phyloP scores from a whole-genome alignment of 2,329 filamentous ascomycete genomes.

The Beauveria varroae region DNA sequence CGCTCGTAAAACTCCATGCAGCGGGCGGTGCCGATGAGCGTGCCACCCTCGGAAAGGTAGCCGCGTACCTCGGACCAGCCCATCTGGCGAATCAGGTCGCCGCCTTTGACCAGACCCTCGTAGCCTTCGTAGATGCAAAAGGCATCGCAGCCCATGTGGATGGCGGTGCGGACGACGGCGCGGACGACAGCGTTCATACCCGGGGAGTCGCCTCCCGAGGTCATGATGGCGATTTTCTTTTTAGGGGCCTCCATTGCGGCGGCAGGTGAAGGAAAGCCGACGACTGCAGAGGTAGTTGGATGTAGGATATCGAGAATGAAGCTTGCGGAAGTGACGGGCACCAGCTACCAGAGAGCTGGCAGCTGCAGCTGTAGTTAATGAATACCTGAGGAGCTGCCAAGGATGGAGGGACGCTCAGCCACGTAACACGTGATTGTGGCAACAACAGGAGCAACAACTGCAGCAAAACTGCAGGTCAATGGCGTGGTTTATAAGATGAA shows the following conservation, averaged over 20 bases:
- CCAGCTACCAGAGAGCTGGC: not conserved
- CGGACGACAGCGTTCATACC: constrained; percentile 92
- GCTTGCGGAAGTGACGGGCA: not conserved
- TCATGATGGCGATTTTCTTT: constrained; percentile 82
- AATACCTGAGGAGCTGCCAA: not conserved
- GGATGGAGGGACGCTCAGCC: not conserved
- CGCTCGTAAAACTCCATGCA: constrained; percentile 91
- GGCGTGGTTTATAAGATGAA: not conserved
- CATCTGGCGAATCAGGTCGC: constrained; percentile 80
- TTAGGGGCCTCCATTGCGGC: constrained; percentile 30
- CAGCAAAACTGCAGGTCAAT: not conserved
- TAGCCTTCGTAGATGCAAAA: constrained; percentile 90
- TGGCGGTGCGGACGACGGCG: constrained; percentile 84
- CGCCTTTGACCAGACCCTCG: constrained; percentile 85
- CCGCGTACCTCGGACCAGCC: constrained; percentile 91
- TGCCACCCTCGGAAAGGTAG: constrained; percentile 89
- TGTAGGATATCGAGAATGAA: not conserved
- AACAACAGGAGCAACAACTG: not conserved
- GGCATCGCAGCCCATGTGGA: constrained; percentile 73
- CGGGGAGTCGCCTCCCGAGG: constrained; percentile 86
- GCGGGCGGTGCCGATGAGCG: constrained; percentile 88
- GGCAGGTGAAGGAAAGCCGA: not conserved
- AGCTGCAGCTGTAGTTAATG: not conserved
- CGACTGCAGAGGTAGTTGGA: not conserved
- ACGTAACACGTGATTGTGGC: not conserved